Evolutionary conservation across 2,329 filamentous ascomycete species (phyloP).

Genomic region (Fusarium bulbicola): DNA sequence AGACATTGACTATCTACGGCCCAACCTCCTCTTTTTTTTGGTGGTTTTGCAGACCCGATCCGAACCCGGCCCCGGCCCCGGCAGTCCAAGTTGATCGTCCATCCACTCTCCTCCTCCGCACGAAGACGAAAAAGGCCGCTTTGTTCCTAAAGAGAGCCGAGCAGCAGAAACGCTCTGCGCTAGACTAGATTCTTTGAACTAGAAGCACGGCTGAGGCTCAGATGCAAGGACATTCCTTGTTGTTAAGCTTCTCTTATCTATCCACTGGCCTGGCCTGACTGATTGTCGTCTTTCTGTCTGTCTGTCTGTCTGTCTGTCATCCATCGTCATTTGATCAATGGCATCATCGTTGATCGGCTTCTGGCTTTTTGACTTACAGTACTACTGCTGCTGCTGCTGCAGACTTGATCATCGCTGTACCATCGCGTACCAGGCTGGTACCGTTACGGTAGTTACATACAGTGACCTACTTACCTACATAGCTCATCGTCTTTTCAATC

Average conservation of each 20-base stretch:
- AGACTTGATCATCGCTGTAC: slow-evolving; percentile 23
- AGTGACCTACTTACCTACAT: slow-evolving; percentile 2
- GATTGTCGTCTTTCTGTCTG: not conserved
- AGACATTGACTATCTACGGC: slow-evolving; percentile 23
- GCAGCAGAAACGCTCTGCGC: not conserved
- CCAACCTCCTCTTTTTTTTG: slow-evolving; percentile 28
- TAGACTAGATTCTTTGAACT: slow-evolving; percentile 17
- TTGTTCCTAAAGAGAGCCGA: not conserved
- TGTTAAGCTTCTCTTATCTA: slow-evolving; percentile 12
- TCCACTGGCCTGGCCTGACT: slow-evolving; percentile 14
- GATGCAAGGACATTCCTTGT: slow-evolving; percentile 33
- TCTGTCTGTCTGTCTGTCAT: not conserved
- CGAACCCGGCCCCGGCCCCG: slow-evolving; percentile 40
- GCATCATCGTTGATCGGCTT: slow-evolving; percentile 16
- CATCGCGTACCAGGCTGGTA: slow-evolving; percentile 25
- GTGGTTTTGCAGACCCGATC: slow-evolving; percentile 28
- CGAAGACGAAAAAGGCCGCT: slow-evolving; percentile 23
- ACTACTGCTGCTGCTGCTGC: not conserved
- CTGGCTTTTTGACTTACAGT: slow-evolving; percentile 2
- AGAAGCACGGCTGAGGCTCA: slow-evolving; percentile 27
- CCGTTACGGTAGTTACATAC: not conserved
- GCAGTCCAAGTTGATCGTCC: slow-evolving; percentile 12
- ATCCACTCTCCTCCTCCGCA: slow-evolving; percentile 27
- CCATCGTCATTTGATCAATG: slow-evolving; percentile 19
- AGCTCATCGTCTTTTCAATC: not conserved